These are phyloP conservation scores for Tephrocybe rancida DNA, from an alignment of 768 basidiomycete genomes.

Conservation along the genomic window DNA sequence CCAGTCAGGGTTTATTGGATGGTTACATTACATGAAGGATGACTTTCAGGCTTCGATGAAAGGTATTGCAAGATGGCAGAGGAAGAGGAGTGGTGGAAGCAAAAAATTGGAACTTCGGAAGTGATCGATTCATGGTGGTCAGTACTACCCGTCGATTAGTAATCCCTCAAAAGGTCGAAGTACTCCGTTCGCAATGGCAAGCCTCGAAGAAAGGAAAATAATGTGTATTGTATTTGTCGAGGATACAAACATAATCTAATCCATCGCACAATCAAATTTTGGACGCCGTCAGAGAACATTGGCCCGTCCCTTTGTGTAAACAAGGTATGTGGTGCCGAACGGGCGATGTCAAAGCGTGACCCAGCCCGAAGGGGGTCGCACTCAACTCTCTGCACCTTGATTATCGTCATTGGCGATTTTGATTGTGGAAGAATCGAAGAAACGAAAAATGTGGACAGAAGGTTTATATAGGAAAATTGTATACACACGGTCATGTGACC, in stretches of 20 bases:
- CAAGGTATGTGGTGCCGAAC: constrained; percentile 65
- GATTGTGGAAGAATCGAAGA: constrained; percentile 49
- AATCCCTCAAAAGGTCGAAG: too few species aligned
- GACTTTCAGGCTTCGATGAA: too few species aligned
- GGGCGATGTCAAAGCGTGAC: constrained; percentile 62
- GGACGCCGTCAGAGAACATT: constrained; percentile 52
- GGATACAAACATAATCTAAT: not conserved
- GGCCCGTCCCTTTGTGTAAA: constrained; percentile 64
- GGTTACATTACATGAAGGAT: too few species aligned
- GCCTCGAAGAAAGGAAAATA: too few species aligned
- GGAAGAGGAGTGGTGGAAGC: too few species aligned
- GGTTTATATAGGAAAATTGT: constrained; percentile 14
- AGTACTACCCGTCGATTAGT: too few species aligned
- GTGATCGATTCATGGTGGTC: too few species aligned
- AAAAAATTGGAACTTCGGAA: too few species aligned
- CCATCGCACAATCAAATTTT: constrained; percentile 21
- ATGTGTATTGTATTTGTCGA: not conserved
- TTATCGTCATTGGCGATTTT: constrained; percentile 55
- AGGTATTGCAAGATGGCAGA: too few species aligned
- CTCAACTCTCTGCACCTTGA: constrained; percentile 62
- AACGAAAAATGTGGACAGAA: constrained; percentile 1
- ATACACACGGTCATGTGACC: constrained; percentile 21
- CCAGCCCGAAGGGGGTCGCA: constrained; percentile 39
- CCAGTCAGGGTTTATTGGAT: too few species aligned
- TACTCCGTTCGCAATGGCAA: too few species aligned